Conservation (phyloP, 176 grass and related monocot genomes). For the Aegilops bicornis region DNA sequence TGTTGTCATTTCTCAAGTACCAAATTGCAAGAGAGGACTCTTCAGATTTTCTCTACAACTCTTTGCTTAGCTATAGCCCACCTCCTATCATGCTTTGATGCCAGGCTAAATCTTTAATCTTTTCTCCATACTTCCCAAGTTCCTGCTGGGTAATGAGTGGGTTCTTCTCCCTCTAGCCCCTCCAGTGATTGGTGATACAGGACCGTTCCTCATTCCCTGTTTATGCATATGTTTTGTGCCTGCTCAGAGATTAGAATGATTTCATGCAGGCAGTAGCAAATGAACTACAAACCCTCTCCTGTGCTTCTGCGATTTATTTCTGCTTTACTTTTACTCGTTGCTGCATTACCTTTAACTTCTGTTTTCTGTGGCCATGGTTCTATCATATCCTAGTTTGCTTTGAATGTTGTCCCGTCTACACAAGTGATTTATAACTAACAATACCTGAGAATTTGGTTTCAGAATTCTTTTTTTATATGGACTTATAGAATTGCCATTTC, state of each 20-base stretch:
- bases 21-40: too few species aligned
- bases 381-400: neutral
- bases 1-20: too few species aligned
- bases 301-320: neutral
- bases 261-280: neutral
- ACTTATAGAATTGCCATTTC: neutral
- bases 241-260: neutral
- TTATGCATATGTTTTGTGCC: neutral
- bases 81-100: too few species aligned
- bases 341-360: neutral
- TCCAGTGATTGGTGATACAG: neutral
- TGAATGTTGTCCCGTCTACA: neutral
- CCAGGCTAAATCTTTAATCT: too few species aligned
- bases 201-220: neutral
- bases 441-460: neutral
- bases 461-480: neutral
- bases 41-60: too few species aligned
- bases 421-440: neutral
- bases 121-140: neutral
- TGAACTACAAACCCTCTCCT: neutral
- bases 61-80: too few species aligned
- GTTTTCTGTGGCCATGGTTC: neutral
- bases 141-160: neutral
- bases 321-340: neutral
- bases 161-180: too few species aligned